These are phyloP conservation scores for Chionographis japonica DNA, from an alignment of 106 monocot species.

Conservation along the genomic window DNA sequence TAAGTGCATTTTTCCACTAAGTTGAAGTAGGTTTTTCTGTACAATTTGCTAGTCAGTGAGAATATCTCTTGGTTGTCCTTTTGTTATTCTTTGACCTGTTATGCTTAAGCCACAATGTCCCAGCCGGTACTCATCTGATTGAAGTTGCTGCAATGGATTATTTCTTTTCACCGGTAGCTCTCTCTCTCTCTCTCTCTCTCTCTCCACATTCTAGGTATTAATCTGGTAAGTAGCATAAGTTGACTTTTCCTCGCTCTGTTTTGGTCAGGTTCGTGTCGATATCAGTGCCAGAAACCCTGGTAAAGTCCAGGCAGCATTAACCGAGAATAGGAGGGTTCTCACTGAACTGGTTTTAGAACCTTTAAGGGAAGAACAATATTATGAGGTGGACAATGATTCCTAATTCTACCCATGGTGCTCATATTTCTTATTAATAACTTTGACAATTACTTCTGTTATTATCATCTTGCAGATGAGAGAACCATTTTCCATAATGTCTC, in stretches of 20 bases:
- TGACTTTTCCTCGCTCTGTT: slow-evolving; percentile 8
- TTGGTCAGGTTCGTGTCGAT: slow-evolving; percentile 83
- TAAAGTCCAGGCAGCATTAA: slow-evolving; percentile 89
- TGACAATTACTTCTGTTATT: slow-evolving; percentile 5
- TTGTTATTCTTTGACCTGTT: slow-evolving; percentile 40
- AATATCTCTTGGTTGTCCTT: not conserved
- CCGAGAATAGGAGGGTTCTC: slow-evolving; percentile 71
- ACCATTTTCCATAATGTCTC: slow-evolving; percentile 85
- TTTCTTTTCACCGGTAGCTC: slow-evolving; percentile 89
- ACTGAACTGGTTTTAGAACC: slow-evolving; percentile 85
- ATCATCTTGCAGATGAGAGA: slow-evolving; percentile 67
- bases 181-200: not conserved
- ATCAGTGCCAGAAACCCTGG: slow-evolving; percentile 96
- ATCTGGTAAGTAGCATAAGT: slow-evolving; percentile 1
- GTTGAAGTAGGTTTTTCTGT: too few species aligned
- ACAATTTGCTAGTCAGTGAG: not conserved
- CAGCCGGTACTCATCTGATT: slow-evolving; percentile 97
- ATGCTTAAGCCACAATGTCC: slow-evolving; percentile 63
- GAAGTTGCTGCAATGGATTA: slow-evolving; percentile 85
- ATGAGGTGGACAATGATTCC: slow-evolving; percentile 49
- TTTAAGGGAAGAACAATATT: slow-evolving; percentile 89
- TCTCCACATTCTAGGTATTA: not conserved
- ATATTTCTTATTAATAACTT: not conserved
- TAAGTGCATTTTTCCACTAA: too few species aligned
- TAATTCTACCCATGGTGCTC: slow-evolving; percentile 1